Evolutionary conservation across 306 rosid genomes (phyloP).

Genomic region (Lathyrus oleraceus): DNA sequence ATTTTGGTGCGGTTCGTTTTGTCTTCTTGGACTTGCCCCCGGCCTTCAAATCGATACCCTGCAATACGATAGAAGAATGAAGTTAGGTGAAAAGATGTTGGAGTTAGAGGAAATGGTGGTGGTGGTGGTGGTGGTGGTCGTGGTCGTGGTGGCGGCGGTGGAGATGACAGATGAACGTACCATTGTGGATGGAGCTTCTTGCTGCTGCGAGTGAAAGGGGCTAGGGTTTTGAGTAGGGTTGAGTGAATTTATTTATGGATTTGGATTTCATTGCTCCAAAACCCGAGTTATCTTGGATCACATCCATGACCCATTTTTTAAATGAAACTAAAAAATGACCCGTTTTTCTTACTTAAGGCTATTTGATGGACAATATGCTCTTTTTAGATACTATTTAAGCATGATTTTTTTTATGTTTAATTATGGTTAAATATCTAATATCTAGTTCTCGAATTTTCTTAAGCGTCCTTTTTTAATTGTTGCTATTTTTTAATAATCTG

Average conservation of each 20-base stretch:
- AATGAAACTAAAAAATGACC: no score
- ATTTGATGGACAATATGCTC: no score
- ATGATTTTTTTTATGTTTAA: no score
- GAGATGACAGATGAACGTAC: constrained; percentile 18
- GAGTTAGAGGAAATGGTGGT: not conserved
- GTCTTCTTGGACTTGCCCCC: constrained; percentile 86
- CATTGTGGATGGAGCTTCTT: constrained; percentile 43
- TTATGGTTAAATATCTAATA: no score
- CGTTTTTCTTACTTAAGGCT: not conserved
- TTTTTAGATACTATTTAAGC: no score
- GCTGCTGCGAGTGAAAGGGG: not conserved
- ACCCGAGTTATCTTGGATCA: constrained; percentile 14
- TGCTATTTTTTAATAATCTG: no score
- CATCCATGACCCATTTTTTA: not conserved
- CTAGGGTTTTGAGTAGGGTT: constrained; percentile 48
- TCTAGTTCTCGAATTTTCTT: no score
- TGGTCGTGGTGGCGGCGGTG: not conserved
- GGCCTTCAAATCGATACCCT: constrained; percentile 84
- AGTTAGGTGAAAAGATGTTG: not conserved
- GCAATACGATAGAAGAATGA: not conserved
- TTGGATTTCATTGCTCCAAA: not conserved
- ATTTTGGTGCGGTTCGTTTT: constrained; percentile 67
- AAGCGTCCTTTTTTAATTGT: no score
- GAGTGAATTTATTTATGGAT: constrained; percentile 26
- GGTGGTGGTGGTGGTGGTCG: not conserved